phyloP scores from a whole-genome alignment of 352 stramenopile species.

The Phytophthora ramorum region DNA sequence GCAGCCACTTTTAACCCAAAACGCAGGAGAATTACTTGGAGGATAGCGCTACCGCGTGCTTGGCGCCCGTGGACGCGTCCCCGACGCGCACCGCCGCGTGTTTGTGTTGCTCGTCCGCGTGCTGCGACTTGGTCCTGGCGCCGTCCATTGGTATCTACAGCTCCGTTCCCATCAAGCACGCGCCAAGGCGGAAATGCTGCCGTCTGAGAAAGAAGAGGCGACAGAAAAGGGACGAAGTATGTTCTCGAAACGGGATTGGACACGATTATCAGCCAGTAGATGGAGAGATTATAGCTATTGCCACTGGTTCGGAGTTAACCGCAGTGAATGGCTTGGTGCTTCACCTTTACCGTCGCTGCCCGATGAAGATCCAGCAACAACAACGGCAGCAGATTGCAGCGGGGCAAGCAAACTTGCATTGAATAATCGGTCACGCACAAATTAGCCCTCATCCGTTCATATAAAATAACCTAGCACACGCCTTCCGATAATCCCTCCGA shows the following conservation, averaged over 20 bases:
- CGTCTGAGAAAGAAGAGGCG: constrained; percentile 6
- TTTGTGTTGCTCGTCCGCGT: constrained; percentile 35
- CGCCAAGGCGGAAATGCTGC: constrained; percentile 28
- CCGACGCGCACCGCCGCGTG: constrained; percentile 52
- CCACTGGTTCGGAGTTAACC: no score
- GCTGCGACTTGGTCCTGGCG: constrained; percentile 29
- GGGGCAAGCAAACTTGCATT: constrained; percentile 7
- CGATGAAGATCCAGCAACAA: neutral
- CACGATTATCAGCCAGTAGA: neutral
- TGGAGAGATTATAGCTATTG: neutral
- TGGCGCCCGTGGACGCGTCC: constrained; percentile 51
- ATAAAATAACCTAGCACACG: constrained; percentile 71
- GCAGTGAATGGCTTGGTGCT: no score
- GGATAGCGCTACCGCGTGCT: constrained; percentile 43
- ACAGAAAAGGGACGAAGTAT: no score
- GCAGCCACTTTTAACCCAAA: constrained; percentile 22
- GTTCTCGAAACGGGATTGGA: neutral
- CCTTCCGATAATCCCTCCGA: constrained; percentile 80
- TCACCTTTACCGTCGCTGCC: no score
- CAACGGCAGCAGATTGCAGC: neutral
- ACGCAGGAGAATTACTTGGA: constrained; percentile 56
- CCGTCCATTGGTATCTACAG: constrained; percentile 35
- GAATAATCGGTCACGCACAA: constrained; percentile 16
- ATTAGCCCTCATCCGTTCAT: constrained; percentile 20
- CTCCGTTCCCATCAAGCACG: constrained; percentile 46